Evolutionary conservation across 2,329 filamentous ascomycete genomes (phyloP).

Genomic region (Chrysoporthe austroafricana): DNA sequence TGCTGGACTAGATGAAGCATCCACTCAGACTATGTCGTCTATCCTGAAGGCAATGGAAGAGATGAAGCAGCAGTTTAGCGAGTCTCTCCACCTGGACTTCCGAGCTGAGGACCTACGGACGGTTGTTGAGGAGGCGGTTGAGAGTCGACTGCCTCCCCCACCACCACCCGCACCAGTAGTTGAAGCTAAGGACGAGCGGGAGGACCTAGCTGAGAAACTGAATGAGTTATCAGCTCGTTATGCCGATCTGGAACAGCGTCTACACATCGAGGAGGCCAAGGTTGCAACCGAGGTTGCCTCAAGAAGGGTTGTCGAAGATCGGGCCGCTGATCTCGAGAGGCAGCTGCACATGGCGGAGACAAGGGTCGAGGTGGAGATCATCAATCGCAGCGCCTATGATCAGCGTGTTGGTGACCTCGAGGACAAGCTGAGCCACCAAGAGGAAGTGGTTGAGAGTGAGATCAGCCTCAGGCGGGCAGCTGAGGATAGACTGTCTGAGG

Average conservation of each 20-base stretch:
- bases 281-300: slow-evolving; percentile 53
- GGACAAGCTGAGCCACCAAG: slow-evolving; percentile 66
- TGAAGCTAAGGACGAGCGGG: slow-evolving; percentile 44
- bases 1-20: slow-evolving; percentile 33
- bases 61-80: slow-evolving; percentile 59
- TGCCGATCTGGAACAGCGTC: slow-evolving; percentile 61
- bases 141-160: slow-evolving; percentile 57
- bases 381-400: slow-evolving; percentile 62
- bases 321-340: slow-evolving; percentile 55
- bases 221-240: slow-evolving; percentile 64
- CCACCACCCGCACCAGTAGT: slow-evolving; percentile 47
- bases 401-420: slow-evolving; percentile 71
- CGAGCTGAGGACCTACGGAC: slow-evolving; percentile 59
- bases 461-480: slow-evolving; percentile 65
- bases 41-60: slow-evolving; percentile 70
- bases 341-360: slow-evolving; percentile 62
- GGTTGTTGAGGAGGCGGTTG: slow-evolving; percentile 66
- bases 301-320: slow-evolving; percentile 58
- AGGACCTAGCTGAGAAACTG: slow-evolving; percentile 56
- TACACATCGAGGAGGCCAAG: slow-evolving; percentile 52
- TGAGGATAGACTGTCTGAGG: slow-evolving; percentile 73
- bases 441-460: slow-evolving; percentile 67
- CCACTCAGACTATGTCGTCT: slow-evolving; percentile 48
- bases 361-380: slow-evolving; percentile 63
- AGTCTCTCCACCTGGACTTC: slow-evolving; percentile 49